A percentile compares a stretch with the other conserved stretches of the same genome.
phyloP scores from a whole-genome alignment of 345 rosid species.

The Arabidopsis arenosa region DNA sequence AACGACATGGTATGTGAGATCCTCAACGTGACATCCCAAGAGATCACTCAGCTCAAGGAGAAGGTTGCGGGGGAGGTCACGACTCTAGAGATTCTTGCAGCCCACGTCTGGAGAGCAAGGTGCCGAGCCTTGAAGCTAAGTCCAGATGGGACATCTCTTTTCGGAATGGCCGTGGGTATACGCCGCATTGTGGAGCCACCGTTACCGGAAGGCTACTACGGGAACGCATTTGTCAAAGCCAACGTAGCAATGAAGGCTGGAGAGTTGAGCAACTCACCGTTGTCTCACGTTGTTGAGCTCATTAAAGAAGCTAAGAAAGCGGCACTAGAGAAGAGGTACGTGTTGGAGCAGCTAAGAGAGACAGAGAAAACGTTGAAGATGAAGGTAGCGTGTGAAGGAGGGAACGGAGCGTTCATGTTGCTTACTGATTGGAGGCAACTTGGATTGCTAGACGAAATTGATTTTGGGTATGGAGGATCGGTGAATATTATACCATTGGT shows the following conservation, averaged over 20 bases:
- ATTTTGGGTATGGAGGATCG: conserved; percentile 50
- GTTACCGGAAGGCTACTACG: conserved; percentile 56
- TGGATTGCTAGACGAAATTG: conserved; percentile 51
- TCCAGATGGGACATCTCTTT: conserved; percentile 47
- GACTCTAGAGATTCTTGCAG: conserved; percentile 58
- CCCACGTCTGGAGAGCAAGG: conserved; percentile 61
- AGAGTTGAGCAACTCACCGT: conserved; percentile 44
- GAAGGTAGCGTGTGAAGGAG: conserved; percentile 43
- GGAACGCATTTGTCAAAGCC: conserved; percentile 61
- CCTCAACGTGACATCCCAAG: conserved; percentile 45
- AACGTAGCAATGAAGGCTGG: conserved; percentile 43
- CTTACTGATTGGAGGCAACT: conserved; percentile 67
- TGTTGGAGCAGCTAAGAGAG: conserved; percentile 34
- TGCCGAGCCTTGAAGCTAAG: conserved; percentile 52
- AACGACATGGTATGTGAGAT: conserved; percentile 49
- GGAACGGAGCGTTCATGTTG: conserved; percentile 49
- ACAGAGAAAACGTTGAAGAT: conserved; percentile 44
- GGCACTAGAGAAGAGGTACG: conserved; percentile 32
- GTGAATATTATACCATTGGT: conserved; percentile 54
- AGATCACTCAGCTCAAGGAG: conserved; percentile 47
- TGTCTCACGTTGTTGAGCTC: conserved; percentile 43
- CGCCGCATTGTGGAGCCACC: conserved; percentile 52
- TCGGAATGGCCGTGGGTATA: conserved; percentile 51
- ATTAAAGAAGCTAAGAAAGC: conserved; percentile 53
- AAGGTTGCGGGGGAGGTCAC: conserved; percentile 45